Percentiles rank a stretch among this genome's conserved stretches.
Conservation (phyloP, 139 green algal species). For the Desmodesmus armatus region DNA sequence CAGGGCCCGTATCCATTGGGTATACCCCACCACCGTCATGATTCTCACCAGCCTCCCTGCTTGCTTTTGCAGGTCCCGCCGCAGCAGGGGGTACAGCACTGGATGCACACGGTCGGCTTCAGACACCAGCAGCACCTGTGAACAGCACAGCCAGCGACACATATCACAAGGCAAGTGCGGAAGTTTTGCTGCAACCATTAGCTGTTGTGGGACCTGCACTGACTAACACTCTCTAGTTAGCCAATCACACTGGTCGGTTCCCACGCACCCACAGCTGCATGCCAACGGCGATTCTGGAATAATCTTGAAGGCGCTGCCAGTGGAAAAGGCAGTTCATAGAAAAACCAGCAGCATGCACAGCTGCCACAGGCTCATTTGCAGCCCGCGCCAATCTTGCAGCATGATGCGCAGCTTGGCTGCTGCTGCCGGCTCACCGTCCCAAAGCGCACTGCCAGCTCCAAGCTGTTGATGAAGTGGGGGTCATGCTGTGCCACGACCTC, state of each 20-base stretch:
- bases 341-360: not conserved
- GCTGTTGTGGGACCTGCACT: no score
- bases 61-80: constrained; percentile 65
- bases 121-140: constrained; percentile 51
- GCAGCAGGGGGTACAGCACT: constrained; percentile 78
- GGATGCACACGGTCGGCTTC: constrained; percentile 83
- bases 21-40: no score
- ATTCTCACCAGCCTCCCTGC: constrained; percentile 19
- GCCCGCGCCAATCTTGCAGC: not conserved
- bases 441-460: constrained; percentile 89
- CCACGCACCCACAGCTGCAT: not conserved
- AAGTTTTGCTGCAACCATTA: no score
- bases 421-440: constrained; percentile 67
- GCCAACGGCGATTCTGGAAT: not conserved
- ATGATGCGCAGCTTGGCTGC: not conserved
- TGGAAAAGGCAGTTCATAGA: not conserved
- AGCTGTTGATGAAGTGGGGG: constrained; percentile 71
- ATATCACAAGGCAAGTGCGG: no score
- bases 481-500: constrained; percentile 62
- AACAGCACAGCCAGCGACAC: not conserved
- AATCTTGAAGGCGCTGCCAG: not conserved
- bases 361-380: no score
- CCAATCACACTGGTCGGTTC: not conserved
- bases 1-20: no score
- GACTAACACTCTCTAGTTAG: no score